phyloP scores from a whole-genome alignment of 2,329 filamentous ascomycete genomes.

The Ophiocordyceps robertsii region DNA sequence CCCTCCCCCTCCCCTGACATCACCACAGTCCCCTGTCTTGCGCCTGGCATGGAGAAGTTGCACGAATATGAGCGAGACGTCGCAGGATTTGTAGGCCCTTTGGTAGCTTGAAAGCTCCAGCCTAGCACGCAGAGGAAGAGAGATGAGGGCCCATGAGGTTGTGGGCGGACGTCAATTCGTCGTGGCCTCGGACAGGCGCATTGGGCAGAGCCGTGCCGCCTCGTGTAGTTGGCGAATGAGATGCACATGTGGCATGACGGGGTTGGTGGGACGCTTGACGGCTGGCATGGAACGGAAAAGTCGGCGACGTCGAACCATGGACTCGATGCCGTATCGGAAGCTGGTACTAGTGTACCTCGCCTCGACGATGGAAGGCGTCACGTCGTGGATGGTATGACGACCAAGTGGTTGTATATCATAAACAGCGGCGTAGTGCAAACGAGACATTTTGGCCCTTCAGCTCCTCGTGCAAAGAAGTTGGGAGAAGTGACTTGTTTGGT shows the following conservation, averaged over 20 bases:
- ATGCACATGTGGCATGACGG: background rate
- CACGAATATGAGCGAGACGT: conserved; percentile 12
- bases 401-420: conserved; percentile 14
- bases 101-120: conserved; percentile 56
- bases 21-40: conserved; percentile 16
- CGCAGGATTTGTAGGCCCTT: conserved; percentile 28
- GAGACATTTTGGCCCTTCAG: background rate
- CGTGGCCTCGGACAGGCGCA: background rate
- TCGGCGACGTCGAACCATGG: background rate
- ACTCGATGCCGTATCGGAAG: conserved; percentile 3
- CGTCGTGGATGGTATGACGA: conserved; percentile 8
- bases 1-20: conserved; percentile 12
- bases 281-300: conserved; percentile 1
- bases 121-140: conserved; percentile 18
- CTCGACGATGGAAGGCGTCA: conserved; percentile 3
- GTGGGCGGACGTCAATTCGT: background rate
- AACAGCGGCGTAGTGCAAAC: conserved; percentile 7
- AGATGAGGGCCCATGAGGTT: conserved; percentile 14
- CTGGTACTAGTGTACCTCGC: conserved; percentile 12
- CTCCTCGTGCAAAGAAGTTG: background rate
- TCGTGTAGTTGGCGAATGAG: background rate
- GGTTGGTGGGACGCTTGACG: conserved; percentile 3
- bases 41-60: conserved; percentile 24
- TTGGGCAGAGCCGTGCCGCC: background rate
- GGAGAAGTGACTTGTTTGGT: no score